A percentile compares a stretch with the other conserved stretches of the same genome.
Conservation (phyloP, 2,329 filamentous ascomycete species). For the Erysiphe pulchra region DNA sequence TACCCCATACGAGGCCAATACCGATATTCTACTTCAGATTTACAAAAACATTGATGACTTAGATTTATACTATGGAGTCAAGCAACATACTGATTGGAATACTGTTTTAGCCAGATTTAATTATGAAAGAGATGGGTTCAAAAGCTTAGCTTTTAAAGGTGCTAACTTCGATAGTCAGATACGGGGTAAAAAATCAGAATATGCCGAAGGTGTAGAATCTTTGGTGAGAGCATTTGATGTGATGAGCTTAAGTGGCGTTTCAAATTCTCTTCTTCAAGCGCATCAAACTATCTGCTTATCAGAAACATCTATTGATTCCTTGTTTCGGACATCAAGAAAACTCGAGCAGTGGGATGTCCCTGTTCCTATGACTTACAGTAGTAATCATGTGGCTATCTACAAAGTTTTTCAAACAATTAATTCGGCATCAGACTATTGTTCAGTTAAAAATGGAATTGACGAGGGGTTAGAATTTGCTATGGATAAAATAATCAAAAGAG, state of each 20-base stretch:
- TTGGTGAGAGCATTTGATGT: slow-evolving; percentile 54
- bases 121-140: slow-evolving; percentile 68
- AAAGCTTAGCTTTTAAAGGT: slow-evolving; percentile 71
- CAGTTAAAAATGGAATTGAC: slow-evolving; percentile 32
- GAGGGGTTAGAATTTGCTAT: slow-evolving; percentile 35
- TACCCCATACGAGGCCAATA: slow-evolving; percentile 21
- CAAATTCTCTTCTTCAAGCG: slow-evolving; percentile 48
- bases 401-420: slow-evolving; percentile 58
- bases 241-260: slow-evolving; percentile 65
- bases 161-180: slow-evolving; percentile 77
- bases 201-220: slow-evolving; percentile 34
- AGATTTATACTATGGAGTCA: slow-evolving; percentile 81
- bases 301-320: slow-evolving; percentile 37
- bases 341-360: slow-evolving; percentile 85
- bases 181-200: slow-evolving; percentile 28
- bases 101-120: slow-evolving; percentile 64
- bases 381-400: slow-evolving; percentile 46
- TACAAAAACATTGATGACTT: slow-evolving; percentile 89
- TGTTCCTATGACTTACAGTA: slow-evolving; percentile 34
- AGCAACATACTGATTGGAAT: slow-evolving; percentile 48
- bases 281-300: slow-evolving; percentile 34
- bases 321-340: slow-evolving; percentile 54
- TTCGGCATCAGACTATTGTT: slow-evolving; percentile 28
- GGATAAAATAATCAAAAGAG: slow-evolving; percentile 23
- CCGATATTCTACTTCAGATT: slow-evolving; percentile 50